Evolutionary conservation across 129 eudicot genomes (phyloP).

Genomic region (Erigeron canadensis): DNA sequence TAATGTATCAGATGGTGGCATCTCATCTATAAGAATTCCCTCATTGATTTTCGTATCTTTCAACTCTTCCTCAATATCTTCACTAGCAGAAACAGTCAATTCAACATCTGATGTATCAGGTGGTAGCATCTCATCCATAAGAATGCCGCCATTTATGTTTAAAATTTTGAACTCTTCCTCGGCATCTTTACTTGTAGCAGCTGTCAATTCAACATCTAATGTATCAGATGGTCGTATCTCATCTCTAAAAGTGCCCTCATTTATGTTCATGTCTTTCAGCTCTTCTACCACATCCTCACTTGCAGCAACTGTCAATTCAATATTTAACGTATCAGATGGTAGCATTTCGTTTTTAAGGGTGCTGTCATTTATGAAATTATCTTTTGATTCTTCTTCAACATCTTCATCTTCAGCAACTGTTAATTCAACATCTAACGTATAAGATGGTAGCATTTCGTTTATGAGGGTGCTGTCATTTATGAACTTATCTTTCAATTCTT

Average conservation of each 20-base stretch:
- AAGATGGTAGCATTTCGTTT: slow-evolving; percentile 10
- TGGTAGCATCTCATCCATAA: neutral
- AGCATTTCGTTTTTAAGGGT: slow-evolving; percentile 12
- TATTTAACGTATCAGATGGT: neutral
- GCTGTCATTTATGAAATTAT: neutral
- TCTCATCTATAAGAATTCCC: neutral
- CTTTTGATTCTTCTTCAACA: slow-evolving; percentile 6
- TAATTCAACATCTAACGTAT: neutral
- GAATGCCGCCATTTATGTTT: neutral
- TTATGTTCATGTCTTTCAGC: neutral
- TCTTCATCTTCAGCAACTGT: slow-evolving; percentile 15
- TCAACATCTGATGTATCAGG: slow-evolving; percentile 11
- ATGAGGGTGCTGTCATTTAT: slow-evolving; percentile 1
- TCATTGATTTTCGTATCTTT: neutral
- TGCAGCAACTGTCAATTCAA: neutral
- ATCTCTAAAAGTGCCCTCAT: neutral
- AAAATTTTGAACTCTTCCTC: neutral
- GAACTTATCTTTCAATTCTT: slow-evolving; percentile 12
- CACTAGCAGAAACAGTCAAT: neutral
- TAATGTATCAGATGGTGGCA: neutral
- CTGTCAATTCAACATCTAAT: neutral
- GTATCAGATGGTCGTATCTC: neutral
- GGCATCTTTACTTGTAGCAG: too few species aligned
- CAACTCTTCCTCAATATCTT: neutral
- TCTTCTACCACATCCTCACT: neutral